Conservation (phyloP, 2,329 filamentous ascomycete species). For the Phyllachora maydis region DNA sequence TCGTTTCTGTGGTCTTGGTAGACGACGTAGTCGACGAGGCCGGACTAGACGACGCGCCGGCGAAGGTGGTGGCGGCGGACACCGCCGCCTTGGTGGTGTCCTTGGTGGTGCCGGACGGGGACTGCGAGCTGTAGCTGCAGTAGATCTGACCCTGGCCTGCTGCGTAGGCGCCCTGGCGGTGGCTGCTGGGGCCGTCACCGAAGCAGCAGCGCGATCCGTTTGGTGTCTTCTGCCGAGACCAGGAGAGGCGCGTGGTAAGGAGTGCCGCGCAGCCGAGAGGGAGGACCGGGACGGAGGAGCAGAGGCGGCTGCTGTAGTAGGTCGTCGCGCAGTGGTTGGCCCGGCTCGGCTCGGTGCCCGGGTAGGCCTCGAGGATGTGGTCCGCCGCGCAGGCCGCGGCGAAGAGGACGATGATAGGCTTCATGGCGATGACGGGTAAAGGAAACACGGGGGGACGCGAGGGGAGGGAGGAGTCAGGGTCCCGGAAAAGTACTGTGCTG, state of each 20-base stretch:
- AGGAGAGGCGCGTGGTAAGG: no score
- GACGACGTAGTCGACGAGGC: slow-evolving; percentile 1
- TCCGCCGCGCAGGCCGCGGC: slow-evolving; percentile 20
- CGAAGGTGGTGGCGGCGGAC: slow-evolving; percentile 5
- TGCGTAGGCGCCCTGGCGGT: slow-evolving; percentile 12
- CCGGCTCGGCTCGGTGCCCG: slow-evolving; percentile 17
- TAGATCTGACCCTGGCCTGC: slow-evolving; percentile 18
- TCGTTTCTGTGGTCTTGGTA: slow-evolving; percentile 5
- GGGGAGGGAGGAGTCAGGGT: neutral
- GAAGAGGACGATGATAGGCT: slow-evolving; percentile 19
- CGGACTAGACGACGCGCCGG: slow-evolving; percentile 2
- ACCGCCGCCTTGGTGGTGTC: slow-evolving; percentile 7
- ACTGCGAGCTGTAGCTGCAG: slow-evolving; percentile 24
- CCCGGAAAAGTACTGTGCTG: no score
- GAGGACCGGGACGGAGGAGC: slow-evolving; percentile 24
- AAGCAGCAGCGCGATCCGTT: no score
- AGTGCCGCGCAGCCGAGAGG: neutral
- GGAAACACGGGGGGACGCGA: neutral
- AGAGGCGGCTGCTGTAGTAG: slow-evolving; percentile 24
- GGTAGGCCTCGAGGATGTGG: slow-evolving; percentile 23
- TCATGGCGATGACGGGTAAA: slow-evolving; percentile 15
- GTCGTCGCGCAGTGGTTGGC: slow-evolving; percentile 14
- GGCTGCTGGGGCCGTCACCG: slow-evolving; percentile 33
- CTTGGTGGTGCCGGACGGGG: slow-evolving; percentile 12
- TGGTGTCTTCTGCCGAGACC: no score